These are phyloP conservation scores for Candida koratica DNA, from an alignment of 805 yeast species.

Conservation along the genomic window DNA sequence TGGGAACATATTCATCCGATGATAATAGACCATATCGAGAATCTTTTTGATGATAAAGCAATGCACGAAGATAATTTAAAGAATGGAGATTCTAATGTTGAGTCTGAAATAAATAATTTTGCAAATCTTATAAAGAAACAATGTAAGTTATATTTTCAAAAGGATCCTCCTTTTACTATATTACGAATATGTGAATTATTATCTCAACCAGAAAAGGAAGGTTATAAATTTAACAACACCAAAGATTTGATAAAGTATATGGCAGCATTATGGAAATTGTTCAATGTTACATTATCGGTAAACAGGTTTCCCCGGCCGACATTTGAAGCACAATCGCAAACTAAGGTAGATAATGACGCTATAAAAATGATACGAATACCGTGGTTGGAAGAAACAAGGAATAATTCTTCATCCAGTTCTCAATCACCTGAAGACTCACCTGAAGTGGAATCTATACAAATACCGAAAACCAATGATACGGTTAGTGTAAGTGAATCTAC, in stretches of 20 bases:
- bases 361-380: slow-evolving; percentile 26
- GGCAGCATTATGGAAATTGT: slow-evolving; percentile 37
- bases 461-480: too few relatives aligned
- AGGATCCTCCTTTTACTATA: slow-evolving; percentile 46
- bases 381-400: slow-evolving; percentile 21
- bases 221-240: slow-evolving; percentile 28
- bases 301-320: slow-evolving; percentile 22
- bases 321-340: slow-evolving; percentile 4
- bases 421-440: too few relatives aligned
- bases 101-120: too few relatives aligned
- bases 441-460: too few relatives aligned
- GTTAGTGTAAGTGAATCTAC: too few relatives aligned
- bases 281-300: slow-evolving; percentile 26
- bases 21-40: neutral
- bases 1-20: neutral
- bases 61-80: neutral
- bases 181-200: slow-evolving; percentile 46
- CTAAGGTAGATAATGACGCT: slow-evolving; percentile 10
- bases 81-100: neutral
- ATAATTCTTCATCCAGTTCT: too few relatives aligned
- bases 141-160: neutral
- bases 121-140: neutral
- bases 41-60: neutral
- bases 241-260: slow-evolving; percentile 40
- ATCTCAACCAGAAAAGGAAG: slow-evolving; percentile 33